phyloP scores from a whole-genome alignment of 805 yeast species.

The Brettanomyces anomalus region DNA sequence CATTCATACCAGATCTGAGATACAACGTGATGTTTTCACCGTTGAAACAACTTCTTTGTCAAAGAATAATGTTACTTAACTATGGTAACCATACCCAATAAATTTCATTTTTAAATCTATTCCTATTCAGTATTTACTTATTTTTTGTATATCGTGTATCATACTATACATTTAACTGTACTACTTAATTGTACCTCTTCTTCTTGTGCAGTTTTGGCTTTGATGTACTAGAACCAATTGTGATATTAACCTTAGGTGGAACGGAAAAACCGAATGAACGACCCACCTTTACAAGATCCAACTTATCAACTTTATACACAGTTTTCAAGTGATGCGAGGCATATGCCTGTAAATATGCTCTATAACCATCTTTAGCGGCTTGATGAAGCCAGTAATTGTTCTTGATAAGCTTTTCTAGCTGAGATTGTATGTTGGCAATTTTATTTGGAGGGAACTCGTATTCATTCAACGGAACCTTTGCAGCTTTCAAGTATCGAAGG shows the following conservation, averaged over 20 bases:
- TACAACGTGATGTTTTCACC: too few relatives aligned
- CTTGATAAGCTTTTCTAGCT: constrained; percentile 81
- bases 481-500: constrained; percentile 87
- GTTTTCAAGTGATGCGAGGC: constrained; percentile 95
- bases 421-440: constrained; percentile 94
- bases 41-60: too few relatives aligned
- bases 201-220: constrained; percentile 13
- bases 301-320: constrained; percentile 91
- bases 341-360: constrained; percentile 94
- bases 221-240: constrained; percentile 77
- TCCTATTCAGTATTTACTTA: not conserved
- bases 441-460: constrained; percentile 92
- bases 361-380: constrained; percentile 94
- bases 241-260: constrained; percentile 95
- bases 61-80: too few relatives aligned
- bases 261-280: constrained; percentile 89
- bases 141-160: not conserved
- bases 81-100: too few relatives aligned
- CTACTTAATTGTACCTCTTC: not conserved
- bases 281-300: constrained; percentile 91
- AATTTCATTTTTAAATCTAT: not conserved
- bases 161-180: constrained; percentile 2
- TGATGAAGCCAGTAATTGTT: constrained; percentile 92
- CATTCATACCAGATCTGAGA: too few relatives aligned
- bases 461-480: constrained; percentile 95